These are phyloP conservation scores for Fomitopsis betulina DNA, from an alignment of 1,284 basidiomycete genomes.

Conservation along the genomic window DNA sequence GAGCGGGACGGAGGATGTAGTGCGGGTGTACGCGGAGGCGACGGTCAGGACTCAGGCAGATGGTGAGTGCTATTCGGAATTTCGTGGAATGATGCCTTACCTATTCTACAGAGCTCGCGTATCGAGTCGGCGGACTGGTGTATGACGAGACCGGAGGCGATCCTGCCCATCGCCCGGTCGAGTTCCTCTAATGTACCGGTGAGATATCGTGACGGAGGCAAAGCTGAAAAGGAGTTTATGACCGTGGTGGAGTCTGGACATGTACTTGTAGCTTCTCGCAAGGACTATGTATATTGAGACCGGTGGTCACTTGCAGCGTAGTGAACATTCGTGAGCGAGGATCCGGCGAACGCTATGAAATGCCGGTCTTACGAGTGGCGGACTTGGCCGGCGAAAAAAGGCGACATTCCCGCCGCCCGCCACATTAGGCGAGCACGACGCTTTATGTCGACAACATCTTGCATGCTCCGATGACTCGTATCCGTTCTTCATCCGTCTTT, in stretches of 20 bases:
- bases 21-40: conserved; percentile 97
- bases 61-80: conserved; percentile 40
- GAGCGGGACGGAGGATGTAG: conserved; percentile 98
- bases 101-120: conserved; percentile 62
- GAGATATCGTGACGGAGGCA: conserved; percentile 8
- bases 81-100: background rate
- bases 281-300: background rate
- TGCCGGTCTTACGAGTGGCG: background rate
- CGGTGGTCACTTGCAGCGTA: background rate
- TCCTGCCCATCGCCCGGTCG: conserved; percentile 58
- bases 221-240: background rate
- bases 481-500: background rate
- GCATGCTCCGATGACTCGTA: background rate
- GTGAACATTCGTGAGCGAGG: background rate
- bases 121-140: conserved; percentile 78
- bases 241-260: background rate
- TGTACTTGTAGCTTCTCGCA: conserved; percentile 3
- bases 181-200: conserved; percentile 46
- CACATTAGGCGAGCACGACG: background rate
- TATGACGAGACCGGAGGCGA: conserved; percentile 79
- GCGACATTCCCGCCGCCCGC: background rate
- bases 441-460: background rate
- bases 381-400: background rate
- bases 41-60: conserved; percentile 71
- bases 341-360: background rate